Evolutionary conservation across 371 early-diverging fungal species (phyloP), one percentile per base, ranked within the genome.

Genomic region (Mucor mucedo): DNA sequence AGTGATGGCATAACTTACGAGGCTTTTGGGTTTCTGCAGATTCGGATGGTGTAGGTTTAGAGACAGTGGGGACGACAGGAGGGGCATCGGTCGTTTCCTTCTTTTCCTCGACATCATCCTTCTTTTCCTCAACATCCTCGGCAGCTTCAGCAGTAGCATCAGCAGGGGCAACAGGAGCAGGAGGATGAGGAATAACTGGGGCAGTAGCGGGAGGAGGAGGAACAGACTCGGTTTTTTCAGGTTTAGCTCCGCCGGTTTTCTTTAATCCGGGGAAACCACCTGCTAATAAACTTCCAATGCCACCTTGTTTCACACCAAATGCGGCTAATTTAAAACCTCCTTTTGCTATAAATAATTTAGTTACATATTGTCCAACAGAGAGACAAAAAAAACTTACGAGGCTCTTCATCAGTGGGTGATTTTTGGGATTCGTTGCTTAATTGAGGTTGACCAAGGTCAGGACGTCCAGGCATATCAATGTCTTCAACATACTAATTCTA

Each of bases 231-330:
- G 21, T 42, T 8, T 44, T 47, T 35, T 65, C 60, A 39, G 69
- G 50, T 11, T 65, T 48, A 7, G 33, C 45, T 14, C 29, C 33
- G 5, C 45, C 58, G 0, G 77, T 68, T 58, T 80, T 80, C 54
- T 77, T 80, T 33, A 77, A 60, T 16, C 66, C 66, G 30, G 70
- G 70, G 27, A 70, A 66, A 11, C 70, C 70, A 29, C 89, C 91
- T 29, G 91, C 89, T 56, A 92, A 86, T 42, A 92, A 70, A 54
- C 90, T 85, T 33, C 93, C 93, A 59, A 92, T 82, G n/a, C 93
- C 93, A 58, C 91, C 93, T 67, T 90, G 89, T 62, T 90, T 89
- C n/a, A 93, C 91, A 58, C 93, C 93, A 62, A 87, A 91, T 0
- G 91, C 88, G 6, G 90, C 89, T 58, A 89, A 70, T 63, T 81